Base-by-base conservation (phyloP, 2,329 filamentous ascomycete species). In the Penicillium digitatum region DNA sequence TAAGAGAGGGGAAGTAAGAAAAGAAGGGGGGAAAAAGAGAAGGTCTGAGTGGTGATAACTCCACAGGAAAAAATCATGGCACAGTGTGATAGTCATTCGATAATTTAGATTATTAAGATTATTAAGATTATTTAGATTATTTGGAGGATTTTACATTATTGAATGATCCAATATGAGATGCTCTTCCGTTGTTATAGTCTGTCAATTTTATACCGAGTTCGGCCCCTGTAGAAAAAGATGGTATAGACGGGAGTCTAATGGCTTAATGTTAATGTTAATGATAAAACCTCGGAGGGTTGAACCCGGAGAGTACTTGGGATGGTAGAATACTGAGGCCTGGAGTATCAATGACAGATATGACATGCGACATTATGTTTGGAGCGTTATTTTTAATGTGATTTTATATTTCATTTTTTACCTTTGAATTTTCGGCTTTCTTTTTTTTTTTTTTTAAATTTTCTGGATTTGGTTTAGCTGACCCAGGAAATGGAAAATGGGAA, bases 211-310 rank as follows among this genome's bases (percentile, higher is more conserved):
- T 29, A 40, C 12, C 5, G 1, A 40, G 38, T 16, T 11, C 14
- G n/a, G n/a, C 10, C 6, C 39, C 16, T 42, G 22, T 22, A 42
- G 22, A n/a, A n/a, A 16, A 26, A 20, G 40, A 49, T 42, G 47
- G 47, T 42, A 32, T 42, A 37, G 52, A 34, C 43, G 56, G 48
- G 49, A 58, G 56, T 51, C 54, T 57, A 58, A 58, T 52, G 49
- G 24, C 32, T 56, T 54, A 58, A 58, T 56, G 56, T 58, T 58
- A 54, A 58, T 55, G 34, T 44, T 57, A 45, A 56, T 43, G 44
- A 32, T 43, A 54, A 53, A 49, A 34, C 16, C 42, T 51, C 54
- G 56, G 54, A 54, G 56, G 56, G 54, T 56, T 56, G 53, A 34
- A 43, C 46, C 38, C 56, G 48, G 56, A 42, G 54, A 27, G 40